phyloP scores from a whole-genome alignment of 345 rosid species.

The Lagerstroemia speciosa region DNA sequence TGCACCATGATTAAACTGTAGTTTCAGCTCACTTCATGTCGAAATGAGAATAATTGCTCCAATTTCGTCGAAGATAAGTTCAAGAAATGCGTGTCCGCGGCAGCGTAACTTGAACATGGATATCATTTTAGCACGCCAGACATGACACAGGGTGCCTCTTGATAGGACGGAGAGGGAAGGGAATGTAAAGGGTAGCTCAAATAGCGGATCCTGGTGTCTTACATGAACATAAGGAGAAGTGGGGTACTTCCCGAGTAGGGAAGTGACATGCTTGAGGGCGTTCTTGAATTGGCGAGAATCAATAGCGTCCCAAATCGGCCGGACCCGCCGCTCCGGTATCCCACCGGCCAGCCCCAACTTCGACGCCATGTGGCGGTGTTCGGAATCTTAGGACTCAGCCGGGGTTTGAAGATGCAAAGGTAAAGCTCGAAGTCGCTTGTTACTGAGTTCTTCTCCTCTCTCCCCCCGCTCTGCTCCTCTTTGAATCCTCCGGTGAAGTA shows the following conservation, averaged over 20 bases:
- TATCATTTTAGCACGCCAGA: not conserved
- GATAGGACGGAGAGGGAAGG: not conserved
- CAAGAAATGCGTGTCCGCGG: not conserved
- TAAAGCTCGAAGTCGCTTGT: not conserved
- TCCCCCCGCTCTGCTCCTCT: not conserved
- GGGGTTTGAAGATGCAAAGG: not conserved
- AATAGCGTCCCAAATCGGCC: conserved; percentile 94
- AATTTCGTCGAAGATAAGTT: not conserved
- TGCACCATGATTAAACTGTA: not conserved
- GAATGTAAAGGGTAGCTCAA: not conserved
- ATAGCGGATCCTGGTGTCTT: conserved; percentile 14
- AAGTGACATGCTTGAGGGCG: conserved; percentile 69
- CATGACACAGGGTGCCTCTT: not conserved
- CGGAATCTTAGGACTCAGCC: not conserved
- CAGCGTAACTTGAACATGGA: not conserved
- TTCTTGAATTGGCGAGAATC: conserved; percentile 95
- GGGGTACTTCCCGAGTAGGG: conserved; percentile 74
- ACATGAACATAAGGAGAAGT: conserved; percentile 90
- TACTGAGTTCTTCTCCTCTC: not conserved
- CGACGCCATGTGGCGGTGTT: conserved; percentile 46
- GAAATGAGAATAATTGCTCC: not conserved
- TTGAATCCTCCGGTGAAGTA: not conserved
- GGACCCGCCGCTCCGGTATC: conserved; percentile 95
- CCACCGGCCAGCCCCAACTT: conserved; percentile 92
- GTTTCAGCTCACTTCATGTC: not conserved